Evolutionary conservation across 1,139 yeast genomes (phyloP), one percentile per base, ranked within the genome.

Genomic region (Zygosaccharomyces pseudobailii): DNA sequence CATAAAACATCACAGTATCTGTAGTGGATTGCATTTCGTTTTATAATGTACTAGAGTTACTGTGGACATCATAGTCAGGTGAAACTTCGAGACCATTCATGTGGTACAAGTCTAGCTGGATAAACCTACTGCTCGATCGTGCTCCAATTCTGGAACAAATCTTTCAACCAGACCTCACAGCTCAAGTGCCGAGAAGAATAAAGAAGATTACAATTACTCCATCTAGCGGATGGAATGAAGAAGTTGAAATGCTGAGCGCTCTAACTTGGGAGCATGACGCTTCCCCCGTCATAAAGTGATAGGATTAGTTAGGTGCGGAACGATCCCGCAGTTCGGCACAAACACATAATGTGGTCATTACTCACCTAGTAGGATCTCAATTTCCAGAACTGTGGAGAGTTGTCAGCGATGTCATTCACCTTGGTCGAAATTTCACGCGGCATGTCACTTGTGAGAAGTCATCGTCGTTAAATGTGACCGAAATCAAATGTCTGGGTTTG

Each of bases 381-480:
- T 31, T 61, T 19, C 39, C 46, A 30, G 41, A 49, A 10, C 40
- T 59, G 20, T 59, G 62, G 61, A 20, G 45, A 50, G 8, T 38
- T 50, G 24, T 39, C 52, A 13, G 4, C 46, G 61, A 3, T 41
- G 58, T 5, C 42, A 54, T 4, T 25, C 44, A 79, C 83, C 76
- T 3, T 69, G 78, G 3, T 76, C 79, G 44, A 76, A 78, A 58
- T 84, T 83, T 6, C 86, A 82, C 51, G 78, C 86, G 8, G 80
- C 88, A 30, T 81, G 41, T 67, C 78, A 38, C 58, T 61, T 53
- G 59, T 70, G 32, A 52, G 47, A 43, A 50, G 51, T 51, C 61
- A 66, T 56, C 50, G 55, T 56, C 52, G 62, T 46, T 53, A 53
- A 54, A 59, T 69, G 52, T 57, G 41, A 38, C 24, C n/a, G 13